Percentiles rank a stretch among this genome's conserved stretches.
Evolutionary conservation across 306 rosid genomes (phyloP).

Genomic region (Purshia tridentata): DNA sequence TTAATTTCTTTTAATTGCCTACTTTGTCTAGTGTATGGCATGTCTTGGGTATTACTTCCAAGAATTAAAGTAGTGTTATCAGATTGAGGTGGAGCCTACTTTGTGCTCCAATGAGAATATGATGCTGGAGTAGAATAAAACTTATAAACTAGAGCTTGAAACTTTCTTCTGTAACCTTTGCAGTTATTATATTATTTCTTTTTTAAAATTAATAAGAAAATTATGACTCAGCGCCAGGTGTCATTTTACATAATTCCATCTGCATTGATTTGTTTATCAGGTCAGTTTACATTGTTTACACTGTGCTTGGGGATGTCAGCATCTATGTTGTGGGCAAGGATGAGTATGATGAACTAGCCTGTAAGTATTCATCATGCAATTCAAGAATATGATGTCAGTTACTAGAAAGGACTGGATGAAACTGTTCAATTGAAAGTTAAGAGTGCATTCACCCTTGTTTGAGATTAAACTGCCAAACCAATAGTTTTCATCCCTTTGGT

Average conservation of each 20-base stretch:
- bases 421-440: not conserved
- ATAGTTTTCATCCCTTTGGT: not conserved
- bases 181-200: not conserved
- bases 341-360: slow-evolving; percentile 84
- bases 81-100: not conserved
- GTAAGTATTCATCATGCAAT: slow-evolving; percentile 44
- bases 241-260: not conserved
- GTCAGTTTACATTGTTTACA: slow-evolving; percentile 92
- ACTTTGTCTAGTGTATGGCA: not conserved
- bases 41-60: not conserved
- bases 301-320: slow-evolving; percentile 91
- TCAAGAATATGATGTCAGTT: not conserved
- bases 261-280: slow-evolving; percentile 38
- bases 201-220: not conserved
- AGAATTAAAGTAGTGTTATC: not conserved
- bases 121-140: not conserved
- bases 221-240: not conserved
- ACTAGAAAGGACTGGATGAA: not conserved
- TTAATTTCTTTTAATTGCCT: slow-evolving; percentile 10
- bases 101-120: not conserved
- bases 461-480: not conserved
- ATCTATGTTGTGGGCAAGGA: slow-evolving; percentile 89
- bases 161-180: not conserved
- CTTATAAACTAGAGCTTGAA: not conserved
- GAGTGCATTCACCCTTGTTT: not conserved